phyloP scores from a whole-genome alignment of 306 rosid species.

The Inga laurina region DNA sequence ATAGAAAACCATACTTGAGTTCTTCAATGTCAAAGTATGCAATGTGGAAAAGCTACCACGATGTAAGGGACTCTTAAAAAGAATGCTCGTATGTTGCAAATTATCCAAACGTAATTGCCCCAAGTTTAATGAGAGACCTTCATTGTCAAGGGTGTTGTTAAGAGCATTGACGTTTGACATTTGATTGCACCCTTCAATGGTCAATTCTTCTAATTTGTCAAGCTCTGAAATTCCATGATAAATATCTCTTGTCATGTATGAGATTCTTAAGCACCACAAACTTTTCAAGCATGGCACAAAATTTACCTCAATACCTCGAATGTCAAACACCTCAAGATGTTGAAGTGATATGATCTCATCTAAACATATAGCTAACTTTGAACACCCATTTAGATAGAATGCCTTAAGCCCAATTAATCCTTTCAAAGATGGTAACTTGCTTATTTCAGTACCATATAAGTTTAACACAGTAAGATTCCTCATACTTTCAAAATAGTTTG shows the following conservation, averaged over 20 bases:
- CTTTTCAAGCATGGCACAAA: not conserved
- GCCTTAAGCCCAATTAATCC: not conserved
- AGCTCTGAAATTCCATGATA: too few species aligned
- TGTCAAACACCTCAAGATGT: constrained; percentile 17
- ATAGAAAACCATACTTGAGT: not conserved
- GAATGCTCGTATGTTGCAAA: not conserved
- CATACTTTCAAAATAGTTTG: not conserved
- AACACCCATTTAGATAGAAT: too few species aligned
- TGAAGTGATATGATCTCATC: too few species aligned
- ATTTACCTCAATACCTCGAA: not conserved
- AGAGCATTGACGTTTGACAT: too few species aligned
- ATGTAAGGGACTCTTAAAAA: not conserved
- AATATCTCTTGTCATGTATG: not conserved
- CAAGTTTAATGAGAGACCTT: too few species aligned
- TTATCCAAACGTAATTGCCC: too few species aligned
- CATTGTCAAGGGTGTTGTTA: too few species aligned
- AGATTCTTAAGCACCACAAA: constrained; percentile 1
- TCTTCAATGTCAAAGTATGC: not conserved
- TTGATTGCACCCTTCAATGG: too few species aligned
- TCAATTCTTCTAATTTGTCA: too few species aligned
- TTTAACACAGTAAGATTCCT: not conserved
- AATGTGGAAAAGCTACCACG: not conserved
- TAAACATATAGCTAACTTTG: too few species aligned
- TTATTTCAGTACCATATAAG: constrained; percentile 2
- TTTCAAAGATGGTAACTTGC: not conserved